Percentiles rank a stretch among this genome's conserved stretches.
phyloP scores from a whole-genome alignment of 2,329 filamentous ascomycete genomes.

The Sclerotinia minor region DNA sequence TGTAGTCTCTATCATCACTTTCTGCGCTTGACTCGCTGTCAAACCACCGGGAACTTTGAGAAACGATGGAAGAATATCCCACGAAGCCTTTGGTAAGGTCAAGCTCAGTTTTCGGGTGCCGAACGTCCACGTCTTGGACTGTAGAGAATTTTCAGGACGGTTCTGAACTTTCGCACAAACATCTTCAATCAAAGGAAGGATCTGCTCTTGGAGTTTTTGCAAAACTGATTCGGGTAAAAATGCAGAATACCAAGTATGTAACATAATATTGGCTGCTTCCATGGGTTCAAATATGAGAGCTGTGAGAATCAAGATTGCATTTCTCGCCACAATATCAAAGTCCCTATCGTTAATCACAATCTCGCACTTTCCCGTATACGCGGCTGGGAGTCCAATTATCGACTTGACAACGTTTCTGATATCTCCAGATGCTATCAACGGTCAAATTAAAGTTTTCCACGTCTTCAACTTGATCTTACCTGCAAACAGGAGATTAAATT shows the following conservation, averaged over 20 bases:
- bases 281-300: conserved; percentile 6
- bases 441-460: not conserved
- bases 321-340: conserved; percentile 27
- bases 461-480: not conserved
- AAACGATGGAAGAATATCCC: conserved; percentile 39
- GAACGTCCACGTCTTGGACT: conserved; percentile 22
- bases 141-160: conserved; percentile 1
- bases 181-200: conserved; percentile 13
- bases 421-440: conserved; percentile 44
- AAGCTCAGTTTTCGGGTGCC: conserved; percentile 5
- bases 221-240: not conserved
- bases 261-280: conserved; percentile 17
- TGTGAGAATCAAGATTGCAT: conserved; percentile 16
- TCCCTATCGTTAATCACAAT: conserved; percentile 35
- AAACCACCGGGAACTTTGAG: conserved; percentile 38
- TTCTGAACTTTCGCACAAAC: conserved; percentile 1
- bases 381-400: conserved; percentile 5
- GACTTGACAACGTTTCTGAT: conserved; percentile 46
- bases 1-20: conserved; percentile 39
- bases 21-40: conserved; percentile 32
- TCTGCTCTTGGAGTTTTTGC: not conserved
- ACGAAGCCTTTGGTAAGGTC: conserved; percentile 30
- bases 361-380: conserved; percentile 42
- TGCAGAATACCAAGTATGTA: conserved; percentile 24
- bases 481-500: conserved; percentile 17